Evolutionary conservation across 192 early-diverging fungal species (phyloP), one percentile per base, ranked within the genome.

Genomic region (Pilobolus umbonatus): DNA sequence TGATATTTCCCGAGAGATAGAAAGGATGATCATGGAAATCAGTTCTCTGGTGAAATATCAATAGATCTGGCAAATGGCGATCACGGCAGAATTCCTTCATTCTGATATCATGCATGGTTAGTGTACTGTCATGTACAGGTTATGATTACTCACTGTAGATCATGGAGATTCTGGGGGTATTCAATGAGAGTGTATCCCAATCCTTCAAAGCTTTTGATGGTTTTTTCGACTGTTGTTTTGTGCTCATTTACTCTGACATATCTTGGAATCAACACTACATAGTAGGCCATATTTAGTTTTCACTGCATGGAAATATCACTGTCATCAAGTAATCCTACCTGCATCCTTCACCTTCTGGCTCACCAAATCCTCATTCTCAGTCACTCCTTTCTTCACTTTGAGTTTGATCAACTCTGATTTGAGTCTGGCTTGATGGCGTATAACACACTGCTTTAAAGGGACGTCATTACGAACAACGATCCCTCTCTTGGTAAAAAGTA

Each of bases 211-310:
- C 59, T 62, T 17, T 81, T 64, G 10, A 94, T 74, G 0, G 86
- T 85, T 10, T 85, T 64, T 9, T 90, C 79, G 21, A 92, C 78
- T 0, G 86, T 84, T 7, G 84, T 77, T 46, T 80, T 76, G 31
- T 90, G 71, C n/a, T 84, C 75, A 67, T 99, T 99, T 2, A 99
- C 88, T 5, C 96, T 80, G 12, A 89, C 88, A 73, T 93, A 94
- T 35, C 96, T 75, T 24, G 91, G 91, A 19, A 94, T 69, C 7
- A 80, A 60, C 5, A 88, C 85, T 67, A 31, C 9, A 47, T 29
- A 29, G 5, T 28, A 34, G 12, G 1, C 38, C 11, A 34, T 9
- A 17, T 54, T 54, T 39, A 24, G 7, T 7, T 54, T 25, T 38
- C 21, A 4, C 11, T 26, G 40, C 43, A 17, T 26, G 42, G 35